Evolutionary conservation across 371 early-diverging fungal species (phyloP).

Genomic region (Rhizopus arrhizus): DNA sequence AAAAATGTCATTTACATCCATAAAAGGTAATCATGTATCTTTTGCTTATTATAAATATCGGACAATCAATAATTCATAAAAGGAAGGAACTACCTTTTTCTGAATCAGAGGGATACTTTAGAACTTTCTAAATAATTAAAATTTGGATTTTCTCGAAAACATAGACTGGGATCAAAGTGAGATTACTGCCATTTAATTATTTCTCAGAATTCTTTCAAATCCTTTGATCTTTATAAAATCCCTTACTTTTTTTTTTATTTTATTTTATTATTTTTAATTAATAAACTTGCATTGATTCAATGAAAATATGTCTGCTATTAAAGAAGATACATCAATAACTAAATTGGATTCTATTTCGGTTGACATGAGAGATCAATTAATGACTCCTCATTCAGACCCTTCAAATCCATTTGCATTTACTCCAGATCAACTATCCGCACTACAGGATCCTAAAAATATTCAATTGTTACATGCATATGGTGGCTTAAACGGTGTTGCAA

Average conservation of each 20-base stretch:
- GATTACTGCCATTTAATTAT: background rate
- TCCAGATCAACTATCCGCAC: conserved; percentile 45
- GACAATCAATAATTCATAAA: background rate
- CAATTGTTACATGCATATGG: conserved; percentile 42
- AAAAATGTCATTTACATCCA: background rate
- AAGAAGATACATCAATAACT: conserved; percentile 14
- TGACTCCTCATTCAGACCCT: conserved; percentile 34
- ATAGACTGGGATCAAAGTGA: too few species aligned
- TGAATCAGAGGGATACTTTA: background rate
- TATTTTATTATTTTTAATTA: background rate
- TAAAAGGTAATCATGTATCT: too few species aligned
- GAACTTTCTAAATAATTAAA: background rate
- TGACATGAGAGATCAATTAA: conserved; percentile 28
- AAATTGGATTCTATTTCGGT: conserved; percentile 10
- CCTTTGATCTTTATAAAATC: background rate
- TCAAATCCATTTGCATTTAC: conserved; percentile 53
- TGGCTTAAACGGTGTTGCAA: conserved; percentile 47
- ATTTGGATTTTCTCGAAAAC: too few species aligned
- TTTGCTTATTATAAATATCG: too few species aligned
- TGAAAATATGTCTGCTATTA: conserved; percentile 15
- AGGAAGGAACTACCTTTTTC: background rate
- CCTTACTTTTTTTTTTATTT: background rate
- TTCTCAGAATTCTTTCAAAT: conserved; percentile 2
- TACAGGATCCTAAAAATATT: conserved; percentile 57
- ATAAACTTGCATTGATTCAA: background rate